A percentile compares a stretch with the other conserved stretches of the same genome.
phyloP scores from a whole-genome alignment of 2,329 filamentous ascomycete species.

The Trichoderma sp. region DNA sequence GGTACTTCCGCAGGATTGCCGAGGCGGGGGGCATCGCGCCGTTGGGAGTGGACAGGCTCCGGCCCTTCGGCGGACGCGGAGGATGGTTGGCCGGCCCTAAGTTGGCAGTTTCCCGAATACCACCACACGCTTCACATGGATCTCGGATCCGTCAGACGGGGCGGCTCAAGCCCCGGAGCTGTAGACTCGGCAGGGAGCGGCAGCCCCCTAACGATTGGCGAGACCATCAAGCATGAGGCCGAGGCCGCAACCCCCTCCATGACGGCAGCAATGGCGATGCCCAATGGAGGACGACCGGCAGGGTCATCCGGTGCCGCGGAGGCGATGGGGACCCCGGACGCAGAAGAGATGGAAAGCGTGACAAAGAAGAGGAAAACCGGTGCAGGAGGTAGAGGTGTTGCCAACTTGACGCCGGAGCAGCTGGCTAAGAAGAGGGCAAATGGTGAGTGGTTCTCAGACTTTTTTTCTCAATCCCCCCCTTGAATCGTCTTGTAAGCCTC shows the following conservation, averaged over 20 bases:
- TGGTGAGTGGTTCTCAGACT: conserved; percentile 45
- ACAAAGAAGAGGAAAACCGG: conserved; percentile 49
- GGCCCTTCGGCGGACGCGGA: conserved; percentile 15
- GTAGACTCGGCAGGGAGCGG: conserved; percentile 19
- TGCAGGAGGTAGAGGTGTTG: conserved; percentile 53
- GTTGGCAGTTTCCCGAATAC: conserved; percentile 17
- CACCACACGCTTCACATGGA: conserved; percentile 25
- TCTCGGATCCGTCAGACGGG: conserved; percentile 13
- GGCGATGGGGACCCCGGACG: conserved; percentile 20
- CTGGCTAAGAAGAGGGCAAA: conserved; percentile 67
- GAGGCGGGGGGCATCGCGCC: conserved; percentile 8
- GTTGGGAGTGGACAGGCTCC: conserved; percentile 5
- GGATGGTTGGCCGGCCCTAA: conserved; percentile 5
- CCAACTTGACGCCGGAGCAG: conserved; percentile 72
- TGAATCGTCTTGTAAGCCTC: background rate
- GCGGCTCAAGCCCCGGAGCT: conserved; percentile 23
- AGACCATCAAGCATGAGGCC: conserved; percentile 13
- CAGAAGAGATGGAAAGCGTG: conserved; percentile 12
- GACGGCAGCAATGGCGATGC: background rate
- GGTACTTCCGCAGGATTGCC: background rate
- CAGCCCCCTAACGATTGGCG: conserved; percentile 8
- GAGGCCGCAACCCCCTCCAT: background rate
- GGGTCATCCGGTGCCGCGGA: background rate
- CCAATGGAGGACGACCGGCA: conserved; percentile 9
- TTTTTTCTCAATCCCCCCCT: background rate